phyloP scores from a whole-genome alignment of 73 alveolate species.

The Uronychia binucleata region DNA sequence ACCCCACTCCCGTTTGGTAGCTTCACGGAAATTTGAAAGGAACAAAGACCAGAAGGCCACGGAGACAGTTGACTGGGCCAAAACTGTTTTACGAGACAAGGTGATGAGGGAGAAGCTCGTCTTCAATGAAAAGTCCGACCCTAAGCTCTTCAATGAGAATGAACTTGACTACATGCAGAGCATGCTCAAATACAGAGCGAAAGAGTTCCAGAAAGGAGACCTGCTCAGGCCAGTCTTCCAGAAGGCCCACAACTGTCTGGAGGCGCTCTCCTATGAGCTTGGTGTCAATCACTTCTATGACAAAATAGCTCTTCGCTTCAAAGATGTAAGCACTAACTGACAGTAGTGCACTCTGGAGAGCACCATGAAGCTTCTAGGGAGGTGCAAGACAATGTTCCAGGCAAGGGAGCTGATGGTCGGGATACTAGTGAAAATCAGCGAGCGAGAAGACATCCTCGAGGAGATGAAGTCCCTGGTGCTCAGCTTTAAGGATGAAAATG shows the following conservation, averaged over 20 bases:
- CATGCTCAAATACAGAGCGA: slow-evolving; percentile 4
- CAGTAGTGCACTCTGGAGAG: not conserved
- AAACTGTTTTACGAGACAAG: not conserved
- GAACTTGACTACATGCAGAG: slow-evolving; percentile 25
- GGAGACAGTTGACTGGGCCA: slow-evolving; percentile 21
- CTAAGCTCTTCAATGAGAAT: not conserved
- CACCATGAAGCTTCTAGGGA: slow-evolving; percentile 9
- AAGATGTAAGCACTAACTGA: not conserved
- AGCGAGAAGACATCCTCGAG: not conserved
- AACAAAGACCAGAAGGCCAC: not conserved
- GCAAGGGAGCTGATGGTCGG: not conserved
- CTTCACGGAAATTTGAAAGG: not conserved
- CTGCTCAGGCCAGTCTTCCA: slow-evolving; percentile 13
- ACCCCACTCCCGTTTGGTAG: not conserved
- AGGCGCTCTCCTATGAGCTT: slow-evolving; percentile 9
- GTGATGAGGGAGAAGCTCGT: not conserved
- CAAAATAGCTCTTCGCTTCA: not conserved
- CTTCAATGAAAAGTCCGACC: slow-evolving; percentile 7
- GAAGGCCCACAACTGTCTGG: slow-evolving; percentile 5
- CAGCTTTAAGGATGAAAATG: not conserved
- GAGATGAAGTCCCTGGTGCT: not conserved
- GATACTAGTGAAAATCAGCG: not conserved
- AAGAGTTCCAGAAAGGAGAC: slow-evolving; percentile 6
- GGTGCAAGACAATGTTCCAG: slow-evolving; percentile 14
- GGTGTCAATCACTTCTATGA: slow-evolving; percentile 10